phyloP scores from a whole-genome alignment of 2,329 filamentous ascomycete species.

The Didymella glomerata region DNA sequence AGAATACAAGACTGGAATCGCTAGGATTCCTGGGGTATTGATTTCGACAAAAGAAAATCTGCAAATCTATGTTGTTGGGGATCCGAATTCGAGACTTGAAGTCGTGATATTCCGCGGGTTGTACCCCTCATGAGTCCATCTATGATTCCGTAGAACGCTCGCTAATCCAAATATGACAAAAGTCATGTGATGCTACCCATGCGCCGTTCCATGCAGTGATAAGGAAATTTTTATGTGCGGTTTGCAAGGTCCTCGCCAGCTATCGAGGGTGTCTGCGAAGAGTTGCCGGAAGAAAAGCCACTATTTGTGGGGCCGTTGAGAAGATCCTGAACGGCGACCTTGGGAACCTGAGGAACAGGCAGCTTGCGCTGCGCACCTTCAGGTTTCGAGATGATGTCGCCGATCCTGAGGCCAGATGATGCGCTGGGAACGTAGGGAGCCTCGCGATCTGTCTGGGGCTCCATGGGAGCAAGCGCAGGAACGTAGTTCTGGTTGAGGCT shows the following conservation, averaged over 20 bases:
- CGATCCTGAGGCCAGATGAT: conserved; percentile 76
- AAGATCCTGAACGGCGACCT: conserved; percentile 86
- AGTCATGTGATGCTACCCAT: conserved; percentile 40
- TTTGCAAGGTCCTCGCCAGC: conserved; percentile 64
- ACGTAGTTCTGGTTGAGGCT: conserved; percentile 66
- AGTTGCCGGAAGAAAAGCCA: conserved; percentile 76
- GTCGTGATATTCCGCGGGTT: conserved; percentile 41
- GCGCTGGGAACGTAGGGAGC: conserved; percentile 66
- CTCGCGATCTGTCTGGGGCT: conserved; percentile 68
- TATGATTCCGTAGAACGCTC: conserved; percentile 45
- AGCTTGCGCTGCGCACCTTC: conserved; percentile 90
- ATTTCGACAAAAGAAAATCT: conserved; percentile 42
- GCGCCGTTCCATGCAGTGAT: conserved; percentile 43
- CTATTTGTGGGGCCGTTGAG: conserved; percentile 66
- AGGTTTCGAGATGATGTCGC: conserved; percentile 89
- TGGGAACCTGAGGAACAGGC: conserved; percentile 88
- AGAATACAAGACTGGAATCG: conserved; percentile 46
- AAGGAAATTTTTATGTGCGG: conserved; percentile 40
- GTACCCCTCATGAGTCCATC: conserved; percentile 40
- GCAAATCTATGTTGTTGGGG: conserved; percentile 38
- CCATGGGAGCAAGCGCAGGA: conserved; percentile 75
- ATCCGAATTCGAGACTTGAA: conserved; percentile 33
- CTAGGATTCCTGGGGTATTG: conserved; percentile 48
- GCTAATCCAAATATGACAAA: conserved; percentile 38
- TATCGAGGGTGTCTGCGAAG: conserved; percentile 79